Conservation (phyloP, 2,329 filamentous ascomycete species). For the Ophiostoma quercus region DNA sequence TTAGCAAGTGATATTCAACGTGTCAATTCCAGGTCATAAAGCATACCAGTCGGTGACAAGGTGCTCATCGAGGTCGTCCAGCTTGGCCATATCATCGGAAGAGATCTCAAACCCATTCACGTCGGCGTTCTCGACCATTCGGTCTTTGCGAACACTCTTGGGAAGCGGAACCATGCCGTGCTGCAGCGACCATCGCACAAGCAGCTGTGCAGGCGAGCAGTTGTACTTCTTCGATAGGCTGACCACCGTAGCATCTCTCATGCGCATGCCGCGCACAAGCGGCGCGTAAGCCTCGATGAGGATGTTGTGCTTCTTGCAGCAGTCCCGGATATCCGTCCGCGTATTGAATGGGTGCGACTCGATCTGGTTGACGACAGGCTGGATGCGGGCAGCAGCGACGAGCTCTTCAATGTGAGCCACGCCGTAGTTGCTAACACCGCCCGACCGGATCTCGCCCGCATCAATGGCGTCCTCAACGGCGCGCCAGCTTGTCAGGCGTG, state of each 20-base stretch:
- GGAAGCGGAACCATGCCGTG: constrained; percentile 67
- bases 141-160: constrained; percentile 60
- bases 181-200: constrained; percentile 74
- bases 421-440: constrained; percentile 74
- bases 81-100: constrained; percentile 53
- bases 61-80: constrained; percentile 65
- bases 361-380: constrained; percentile 72
- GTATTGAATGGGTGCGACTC: constrained; percentile 82
- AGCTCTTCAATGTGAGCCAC: constrained; percentile 68
- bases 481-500: constrained; percentile 66
- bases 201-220: constrained; percentile 66
- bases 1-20: not conserved
- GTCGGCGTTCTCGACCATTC: constrained; percentile 61
- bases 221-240: constrained; percentile 61
- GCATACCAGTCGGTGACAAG: constrained; percentile 63
- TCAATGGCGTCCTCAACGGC: constrained; percentile 71
- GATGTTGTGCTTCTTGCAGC: constrained; percentile 62
- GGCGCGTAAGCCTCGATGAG: constrained; percentile 76
- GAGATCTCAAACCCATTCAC: constrained; percentile 58
- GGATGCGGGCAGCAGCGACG: constrained; percentile 55
- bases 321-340: constrained; percentile 58
- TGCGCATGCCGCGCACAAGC: constrained; percentile 63
- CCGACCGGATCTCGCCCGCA: constrained; percentile 64
- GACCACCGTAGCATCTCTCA: constrained; percentile 61
- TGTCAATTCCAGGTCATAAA: not conserved